Percentiles rank a stretch among this genome's conserved stretches.
These are phyloP conservation scores for Trypanosoma lewisi DNA, from an alignment of 208 protist species.

Conservation along the genomic window DNA sequence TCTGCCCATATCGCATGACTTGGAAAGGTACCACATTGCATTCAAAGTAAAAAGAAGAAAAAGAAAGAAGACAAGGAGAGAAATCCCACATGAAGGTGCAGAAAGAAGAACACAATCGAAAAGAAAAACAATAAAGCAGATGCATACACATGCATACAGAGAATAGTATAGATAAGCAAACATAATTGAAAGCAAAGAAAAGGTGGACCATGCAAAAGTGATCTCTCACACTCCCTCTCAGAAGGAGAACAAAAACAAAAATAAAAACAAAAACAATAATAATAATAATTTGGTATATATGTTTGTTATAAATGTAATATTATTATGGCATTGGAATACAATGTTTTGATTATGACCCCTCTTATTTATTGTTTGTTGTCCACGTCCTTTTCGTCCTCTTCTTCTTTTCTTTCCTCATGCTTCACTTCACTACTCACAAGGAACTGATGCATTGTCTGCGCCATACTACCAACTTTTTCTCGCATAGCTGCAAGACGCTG, in stretches of 20 bases:
- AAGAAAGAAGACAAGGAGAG: conserved; percentile 1
- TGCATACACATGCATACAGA: not conserved
- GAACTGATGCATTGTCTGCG: conserved; percentile 1
- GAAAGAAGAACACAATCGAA: not conserved
- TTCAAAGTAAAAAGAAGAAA: conserved; percentile 17
- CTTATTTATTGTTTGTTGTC: not conserved
- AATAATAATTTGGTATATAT: not conserved
- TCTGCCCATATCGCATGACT: conserved; percentile 10
- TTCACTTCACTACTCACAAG: not conserved
- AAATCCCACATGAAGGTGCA: not conserved
- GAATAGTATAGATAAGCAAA: not conserved
- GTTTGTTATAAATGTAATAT: conserved; percentile 12
- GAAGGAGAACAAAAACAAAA: not conserved
- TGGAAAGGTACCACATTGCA: not conserved
- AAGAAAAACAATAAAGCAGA: conserved; percentile 6
- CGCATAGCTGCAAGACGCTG: conserved; percentile 4
- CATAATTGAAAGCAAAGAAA: not conserved
- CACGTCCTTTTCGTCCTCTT: conserved; percentile 8
- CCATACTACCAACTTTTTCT: not conserved
- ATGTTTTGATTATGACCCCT: no score
- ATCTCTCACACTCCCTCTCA: not conserved
- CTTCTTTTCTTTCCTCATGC: not conserved
- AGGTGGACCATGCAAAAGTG: not conserved
- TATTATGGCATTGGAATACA: not conserved
- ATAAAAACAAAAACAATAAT: conserved; percentile 1